Evolutionary conservation across 2,329 filamentous ascomycete genomes (phyloP).

Genomic region (Exophiala calicioides): DNA sequence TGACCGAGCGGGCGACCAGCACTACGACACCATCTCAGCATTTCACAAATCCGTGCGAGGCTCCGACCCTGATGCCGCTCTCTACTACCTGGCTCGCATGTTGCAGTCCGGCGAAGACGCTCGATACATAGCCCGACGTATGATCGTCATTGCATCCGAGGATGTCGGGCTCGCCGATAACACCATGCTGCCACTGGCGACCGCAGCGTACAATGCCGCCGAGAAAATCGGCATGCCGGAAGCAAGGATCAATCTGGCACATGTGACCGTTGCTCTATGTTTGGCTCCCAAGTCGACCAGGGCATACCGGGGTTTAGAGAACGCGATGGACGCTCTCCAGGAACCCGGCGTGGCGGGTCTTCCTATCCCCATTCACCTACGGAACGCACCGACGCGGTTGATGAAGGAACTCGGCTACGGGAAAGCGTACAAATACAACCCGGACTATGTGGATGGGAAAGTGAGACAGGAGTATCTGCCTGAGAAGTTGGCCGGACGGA

Average conservation of each 20-base stretch:
- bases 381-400: slow-evolving; percentile 87
- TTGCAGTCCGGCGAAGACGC: slow-evolving; percentile 92
- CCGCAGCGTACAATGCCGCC: slow-evolving; percentile 79
- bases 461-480: slow-evolving; percentile 92
- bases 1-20: slow-evolving; percentile 90
- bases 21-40: slow-evolving; percentile 96
- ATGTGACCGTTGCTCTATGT: slow-evolving; percentile 78
- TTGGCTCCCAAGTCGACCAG: slow-evolving; percentile 83
- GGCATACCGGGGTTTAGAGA: slow-evolving; percentile 78
- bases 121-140: slow-evolving; percentile 84
- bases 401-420: slow-evolving; percentile 95
- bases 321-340: slow-evolving; percentile 73
- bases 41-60: slow-evolving; percentile 96
- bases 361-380: slow-evolving; percentile 80
- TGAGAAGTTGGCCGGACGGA: slow-evolving; percentile 66
- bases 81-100: slow-evolving; percentile 97
- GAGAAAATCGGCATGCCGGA: slow-evolving; percentile 96
- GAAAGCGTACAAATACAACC: slow-evolving; percentile 94
- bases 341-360: slow-evolving; percentile 82
- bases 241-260: slow-evolving; percentile 86
- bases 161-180: slow-evolving; percentile 91
- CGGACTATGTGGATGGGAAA: slow-evolving; percentile 77
- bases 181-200: slow-evolving; percentile 77
- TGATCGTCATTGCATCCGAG: slow-evolving; percentile 93
- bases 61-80: slow-evolving; percentile 77